Evolutionary conservation across 805 yeast genomes (phyloP).

Genomic region (Maudiozyma barnettii): DNA sequence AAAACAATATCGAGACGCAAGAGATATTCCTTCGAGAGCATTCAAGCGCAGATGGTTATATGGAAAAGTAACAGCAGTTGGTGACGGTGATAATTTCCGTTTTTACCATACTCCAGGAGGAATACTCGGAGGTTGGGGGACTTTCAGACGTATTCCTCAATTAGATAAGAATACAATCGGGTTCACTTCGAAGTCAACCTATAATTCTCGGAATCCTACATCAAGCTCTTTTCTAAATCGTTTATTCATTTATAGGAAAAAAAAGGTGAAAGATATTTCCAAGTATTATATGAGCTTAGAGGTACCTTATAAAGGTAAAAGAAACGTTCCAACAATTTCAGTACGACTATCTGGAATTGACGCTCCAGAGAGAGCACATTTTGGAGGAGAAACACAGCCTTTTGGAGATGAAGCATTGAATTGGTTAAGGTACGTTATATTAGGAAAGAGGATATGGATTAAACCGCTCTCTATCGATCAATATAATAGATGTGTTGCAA

Average conservation of each 20-base stretch:
- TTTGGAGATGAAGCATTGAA: slow-evolving; percentile 70
- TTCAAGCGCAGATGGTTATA: slow-evolving; percentile 39
- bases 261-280: slow-evolving; percentile 6
- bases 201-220: not conserved
- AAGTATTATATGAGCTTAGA: slow-evolving; percentile 19
- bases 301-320: slow-evolving; percentile 22
- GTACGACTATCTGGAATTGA: slow-evolving; percentile 87
- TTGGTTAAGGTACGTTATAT: slow-evolving; percentile 61
- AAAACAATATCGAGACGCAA: slow-evolving; percentile 41
- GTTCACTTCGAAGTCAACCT: not conserved
- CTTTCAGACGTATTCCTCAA: slow-evolving; percentile 64
- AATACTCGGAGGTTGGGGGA: slow-evolving; percentile 79
- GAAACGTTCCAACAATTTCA: slow-evolving; percentile 48
- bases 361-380: slow-evolving; percentile 94
- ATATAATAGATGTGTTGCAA: slow-evolving; percentile 79
- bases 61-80: slow-evolving; percentile 83
- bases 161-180: slow-evolving; percentile 19
- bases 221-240: not conserved
- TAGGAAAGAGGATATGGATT: slow-evolving; percentile 61
- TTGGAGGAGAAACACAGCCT: slow-evolving; percentile 89
- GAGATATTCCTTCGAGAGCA: slow-evolving; percentile 39
- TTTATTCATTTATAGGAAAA: not conserved
- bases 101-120: slow-evolving; percentile 95
- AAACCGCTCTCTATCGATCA: slow-evolving; percentile 81
- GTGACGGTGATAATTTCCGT: slow-evolving; percentile 93